phyloP scores from a whole-genome alignment of 1,139 yeast genomes.

The Hyphopichia buzzinii region DNA sequence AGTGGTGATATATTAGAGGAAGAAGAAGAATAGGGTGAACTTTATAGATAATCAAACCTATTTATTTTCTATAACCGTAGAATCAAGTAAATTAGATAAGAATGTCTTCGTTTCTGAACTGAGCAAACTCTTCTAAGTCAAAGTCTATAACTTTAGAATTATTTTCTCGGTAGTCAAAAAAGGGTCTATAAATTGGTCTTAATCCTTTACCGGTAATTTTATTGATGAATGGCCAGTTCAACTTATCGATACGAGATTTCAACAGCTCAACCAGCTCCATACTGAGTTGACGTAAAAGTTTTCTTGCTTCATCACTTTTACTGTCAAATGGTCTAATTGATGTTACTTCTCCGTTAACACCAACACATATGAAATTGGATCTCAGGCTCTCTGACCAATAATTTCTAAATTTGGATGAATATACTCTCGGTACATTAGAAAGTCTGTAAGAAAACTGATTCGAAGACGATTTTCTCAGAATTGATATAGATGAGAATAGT shows the following conservation, averaged over 20 bases:
- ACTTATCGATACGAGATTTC: slow-evolving; percentile 15
- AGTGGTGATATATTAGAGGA: no score
- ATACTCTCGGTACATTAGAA: slow-evolving; percentile 45
- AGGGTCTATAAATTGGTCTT: slow-evolving; percentile 35
- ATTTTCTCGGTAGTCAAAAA: slow-evolving; percentile 31
- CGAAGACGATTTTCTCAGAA: slow-evolving; percentile 18
- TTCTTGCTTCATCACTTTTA: slow-evolving; percentile 12
- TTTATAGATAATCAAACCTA: no score
- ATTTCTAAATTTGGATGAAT: slow-evolving; percentile 24
- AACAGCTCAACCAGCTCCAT: slow-evolving; percentile 5
- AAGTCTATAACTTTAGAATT: slow-evolving; percentile 29
- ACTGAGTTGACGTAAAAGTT: slow-evolving; percentile 10
- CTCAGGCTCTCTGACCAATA: slow-evolving; percentile 29
- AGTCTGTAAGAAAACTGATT: slow-evolving; percentile 18
- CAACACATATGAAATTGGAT: slow-evolving; percentile 33
- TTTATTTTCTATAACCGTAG: no score
- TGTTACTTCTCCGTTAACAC: slow-evolving; percentile 51
- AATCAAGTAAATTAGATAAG: slow-evolving; percentile 3
- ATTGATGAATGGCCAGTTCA: slow-evolving; percentile 34
- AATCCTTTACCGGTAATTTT: slow-evolving; percentile 45
- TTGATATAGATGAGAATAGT: slow-evolving; percentile 36
- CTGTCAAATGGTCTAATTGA: slow-evolving; percentile 17
- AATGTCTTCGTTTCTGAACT: slow-evolving; percentile 13
- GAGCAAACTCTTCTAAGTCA: slow-evolving; percentile 33
- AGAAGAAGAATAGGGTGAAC: neutral